Base-by-base conservation (phyloP, 2,329 filamentous ascomycete genomes). In the Exophiala lecanii-corni region DNA sequence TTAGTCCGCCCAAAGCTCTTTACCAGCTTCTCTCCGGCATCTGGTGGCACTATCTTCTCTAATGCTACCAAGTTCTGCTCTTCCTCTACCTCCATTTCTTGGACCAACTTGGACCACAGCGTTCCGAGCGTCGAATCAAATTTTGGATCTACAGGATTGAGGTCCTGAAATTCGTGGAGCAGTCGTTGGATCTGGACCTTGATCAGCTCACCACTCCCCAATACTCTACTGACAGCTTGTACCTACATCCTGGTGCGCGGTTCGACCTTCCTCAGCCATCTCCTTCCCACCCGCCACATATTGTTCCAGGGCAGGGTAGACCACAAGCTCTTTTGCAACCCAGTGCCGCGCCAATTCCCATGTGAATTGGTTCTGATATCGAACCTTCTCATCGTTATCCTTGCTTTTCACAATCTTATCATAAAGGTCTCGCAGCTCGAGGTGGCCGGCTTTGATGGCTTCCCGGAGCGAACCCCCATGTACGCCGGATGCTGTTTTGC, bases 301-400 rank as follows among this genome's bases (percentile, higher is more conserved):
- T 44, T 71, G 68, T 53, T 76, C 72, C 13, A 79, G 61, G 2
- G 71, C 73, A 0, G 76, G 75, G 47, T 78, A 78, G 1, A 79
- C 62, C 7, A 79, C 62, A 40, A 76, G 55, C 50, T 76, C 74
- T 46, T 76, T 72, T 6, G 67, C 71, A 38, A 75, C 63, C 0
- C 70, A 65, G 54, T 76, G 72, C 7, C 73, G 69, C 18, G 72
- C 69, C 1, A 76, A 61, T 45, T 74, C 70, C 73, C 73, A 75
- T 10, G 66, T 69, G 47, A 76, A 72, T 45, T 73, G 66, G 41
- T 76, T 76, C 43, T 71, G 67, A 45, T 62, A 74, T 9, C 68
- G 63, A 4, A 59, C 61, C 41, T 68, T 63, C 18, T 68, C 62
- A 21, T 73, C 71, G 21, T 55, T 52, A 38, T 73, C 65, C 12